A percentile compares a stretch with the other conserved stretches of the same genome.
Conservation (phyloP, 169 alveolate species). For the Eimeria sp. region DNA sequence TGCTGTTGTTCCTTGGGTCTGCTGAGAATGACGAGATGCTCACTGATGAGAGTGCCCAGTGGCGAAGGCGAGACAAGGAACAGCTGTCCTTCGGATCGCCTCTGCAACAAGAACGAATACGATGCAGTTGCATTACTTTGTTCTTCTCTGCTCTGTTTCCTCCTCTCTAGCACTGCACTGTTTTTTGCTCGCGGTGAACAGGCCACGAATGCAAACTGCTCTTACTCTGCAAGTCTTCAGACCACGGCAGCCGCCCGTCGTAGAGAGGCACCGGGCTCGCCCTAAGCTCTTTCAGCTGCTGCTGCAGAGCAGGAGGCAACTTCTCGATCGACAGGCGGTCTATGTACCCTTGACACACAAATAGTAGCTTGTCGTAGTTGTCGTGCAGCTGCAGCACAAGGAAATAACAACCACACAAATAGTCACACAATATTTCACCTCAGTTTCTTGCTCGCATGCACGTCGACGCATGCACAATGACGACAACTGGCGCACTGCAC, state of each 20-base stretch:
- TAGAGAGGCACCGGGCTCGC: slow-evolving; percentile 60
- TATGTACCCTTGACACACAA: slow-evolving; percentile 83
- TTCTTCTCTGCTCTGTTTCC: not conserved
- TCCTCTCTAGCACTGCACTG: not conserved
- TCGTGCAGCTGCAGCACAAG: slow-evolving; percentile 76
- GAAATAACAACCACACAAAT: not conserved
- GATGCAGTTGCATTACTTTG: not conserved
- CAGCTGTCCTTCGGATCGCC: slow-evolving; percentile 53
- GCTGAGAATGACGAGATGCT: not conserved
- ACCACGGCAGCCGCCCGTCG: slow-evolving; percentile 76
- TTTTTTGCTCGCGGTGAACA: not conserved
- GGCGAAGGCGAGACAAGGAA: slow-evolving; percentile 80
- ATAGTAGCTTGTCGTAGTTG: slow-evolving; percentile 77
- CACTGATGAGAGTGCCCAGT: slow-evolving; percentile 79
- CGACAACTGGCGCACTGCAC: not conserved
- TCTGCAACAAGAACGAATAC: slow-evolving; percentile 1
- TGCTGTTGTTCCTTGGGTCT: not conserved
- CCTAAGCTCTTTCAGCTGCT: slow-evolving; percentile 35
- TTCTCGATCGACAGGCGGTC: slow-evolving; percentile 42
- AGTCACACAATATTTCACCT: not conserved
- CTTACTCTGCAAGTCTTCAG: slow-evolving; percentile 74
- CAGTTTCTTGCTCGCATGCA: not conserved
- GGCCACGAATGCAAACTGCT: not conserved
- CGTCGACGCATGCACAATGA: not conserved
- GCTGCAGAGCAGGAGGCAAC: slow-evolving; percentile 66